Evolutionary conservation across 352 stramenopile species (phyloP).

Genomic region (Globisporangium barbulae): DNA sequence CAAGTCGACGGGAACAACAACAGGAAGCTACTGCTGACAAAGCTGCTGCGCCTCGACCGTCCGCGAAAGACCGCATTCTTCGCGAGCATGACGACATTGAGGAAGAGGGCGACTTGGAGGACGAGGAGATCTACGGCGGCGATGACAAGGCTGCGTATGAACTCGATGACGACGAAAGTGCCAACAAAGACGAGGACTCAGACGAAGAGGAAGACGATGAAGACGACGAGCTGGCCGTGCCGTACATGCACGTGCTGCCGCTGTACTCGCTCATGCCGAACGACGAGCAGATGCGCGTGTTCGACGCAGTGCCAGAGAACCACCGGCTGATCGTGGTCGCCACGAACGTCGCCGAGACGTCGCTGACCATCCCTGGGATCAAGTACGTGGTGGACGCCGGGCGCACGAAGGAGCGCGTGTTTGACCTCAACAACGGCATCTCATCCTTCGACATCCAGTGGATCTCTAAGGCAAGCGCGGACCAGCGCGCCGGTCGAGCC

Average conservation of each 20-base stretch:
- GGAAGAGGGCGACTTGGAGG: constrained; percentile 73
- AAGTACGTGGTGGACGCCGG: constrained; percentile 98
- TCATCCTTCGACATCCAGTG: constrained; percentile 93
- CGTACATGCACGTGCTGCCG: constrained; percentile 92
- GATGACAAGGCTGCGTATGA: constrained; percentile 46
- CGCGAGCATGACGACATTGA: constrained; percentile 82
- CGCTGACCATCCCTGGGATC: constrained; percentile 93
- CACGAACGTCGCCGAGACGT: constrained; percentile 99
- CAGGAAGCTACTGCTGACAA: constrained; percentile 10
- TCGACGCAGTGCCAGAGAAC: constrained; percentile 83
- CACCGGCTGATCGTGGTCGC: constrained; percentile 95
- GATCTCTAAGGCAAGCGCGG: constrained; percentile 83
- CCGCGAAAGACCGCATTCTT: constrained; percentile 45
- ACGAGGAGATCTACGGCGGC: constrained; percentile 55
- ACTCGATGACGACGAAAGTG: constrained; percentile 43
- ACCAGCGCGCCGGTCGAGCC: constrained; percentile 93
- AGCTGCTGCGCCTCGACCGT: constrained; percentile 9
- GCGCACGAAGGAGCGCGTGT: constrained; percentile 95
- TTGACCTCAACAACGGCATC: constrained; percentile 89
- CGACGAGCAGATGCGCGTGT: constrained; percentile 93
- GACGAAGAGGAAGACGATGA: constrained; percentile 84
- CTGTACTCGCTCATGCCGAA: constrained; percentile 96
- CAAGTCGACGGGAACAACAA: constrained; percentile 1
- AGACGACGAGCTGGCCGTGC: constrained; percentile 54
- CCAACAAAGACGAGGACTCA: constrained; percentile 41